A percentile compares a stretch with the other conserved stretches of the same genome.
Conservation (phyloP, 306 rosid genomes). For the Glycyrrhiza uralensis region DNA sequence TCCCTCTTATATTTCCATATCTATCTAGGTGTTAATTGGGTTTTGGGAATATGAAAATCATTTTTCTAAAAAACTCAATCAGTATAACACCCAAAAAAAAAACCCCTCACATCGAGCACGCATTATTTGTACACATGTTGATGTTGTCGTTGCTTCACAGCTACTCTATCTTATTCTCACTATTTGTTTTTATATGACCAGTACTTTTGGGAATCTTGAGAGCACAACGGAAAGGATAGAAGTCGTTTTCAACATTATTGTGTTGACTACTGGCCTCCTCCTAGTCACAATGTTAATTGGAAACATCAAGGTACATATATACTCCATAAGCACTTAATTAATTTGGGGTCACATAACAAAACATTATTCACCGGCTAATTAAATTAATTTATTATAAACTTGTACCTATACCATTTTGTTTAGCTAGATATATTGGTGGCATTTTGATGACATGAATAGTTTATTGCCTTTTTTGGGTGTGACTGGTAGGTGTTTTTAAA, state of each 20-base stretch:
- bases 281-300: constrained; percentile 94
- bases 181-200: constrained; percentile 28
- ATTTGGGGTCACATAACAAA: neutral
- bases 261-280: constrained; percentile 82
- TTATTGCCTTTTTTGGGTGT: no score
- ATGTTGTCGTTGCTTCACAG: constrained; percentile 11
- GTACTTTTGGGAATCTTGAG: constrained; percentile 89
- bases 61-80: no score
- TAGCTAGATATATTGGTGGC: neutral
- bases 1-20: no score
- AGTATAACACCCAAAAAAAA: no score
- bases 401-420: neutral
- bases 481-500: constrained; percentile 70
- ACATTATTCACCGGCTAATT: no score
- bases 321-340: neutral
- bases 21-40: no score
- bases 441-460: neutral
- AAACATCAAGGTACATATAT: constrained; percentile 79
- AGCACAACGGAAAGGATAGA: constrained; percentile 90
- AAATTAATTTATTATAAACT: neutral
- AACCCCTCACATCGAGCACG: no score
- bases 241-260: constrained; percentile 86
- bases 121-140: neutral
- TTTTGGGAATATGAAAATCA: no score
- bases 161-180: neutral